phyloP scores from a whole-genome alignment of 345 rosid species.

The Gynandropsis gynandra region DNA sequence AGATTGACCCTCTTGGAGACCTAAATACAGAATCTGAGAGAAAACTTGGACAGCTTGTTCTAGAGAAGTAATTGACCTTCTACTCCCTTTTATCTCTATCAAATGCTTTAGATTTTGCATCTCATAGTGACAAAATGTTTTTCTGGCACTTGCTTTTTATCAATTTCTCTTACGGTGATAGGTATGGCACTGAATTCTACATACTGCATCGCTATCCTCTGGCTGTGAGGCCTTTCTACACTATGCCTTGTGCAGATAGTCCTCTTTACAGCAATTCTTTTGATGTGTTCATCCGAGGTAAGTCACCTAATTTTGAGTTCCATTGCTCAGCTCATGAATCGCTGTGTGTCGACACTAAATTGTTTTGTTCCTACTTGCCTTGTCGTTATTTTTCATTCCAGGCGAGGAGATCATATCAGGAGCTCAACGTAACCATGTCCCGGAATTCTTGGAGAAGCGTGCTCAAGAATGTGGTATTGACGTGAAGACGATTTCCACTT shows the following conservation, averaged over 20 bases:
- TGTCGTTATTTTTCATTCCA: conserved; percentile 16
- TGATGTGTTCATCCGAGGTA: conserved; percentile 93
- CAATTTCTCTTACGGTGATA: conserved; percentile 20
- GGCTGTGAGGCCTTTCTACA: conserved; percentile 89
- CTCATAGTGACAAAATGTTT: background rate
- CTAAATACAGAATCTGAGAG: conserved; percentile 84
- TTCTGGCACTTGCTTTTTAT: background rate
- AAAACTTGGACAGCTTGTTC: conserved; percentile 80
- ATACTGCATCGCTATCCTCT: conserved; percentile 73
- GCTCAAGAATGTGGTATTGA: conserved; percentile 68
- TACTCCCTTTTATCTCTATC: background rate
- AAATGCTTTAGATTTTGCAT: background rate
- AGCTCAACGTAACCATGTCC: conserved; percentile 85
- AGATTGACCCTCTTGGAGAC: conserved; percentile 85
- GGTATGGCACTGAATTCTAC: conserved; percentile 86
- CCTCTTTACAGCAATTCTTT: conserved; percentile 75
- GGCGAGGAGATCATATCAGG: conserved; percentile 98
- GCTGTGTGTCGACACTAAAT: background rate
- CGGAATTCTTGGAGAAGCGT: conserved; percentile 62
- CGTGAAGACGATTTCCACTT: conserved; percentile 62
- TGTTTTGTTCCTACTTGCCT: background rate
- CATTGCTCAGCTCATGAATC: background rate
- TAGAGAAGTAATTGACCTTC: conserved; percentile 48
- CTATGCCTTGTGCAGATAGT: conserved; percentile 82
- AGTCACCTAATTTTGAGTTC: conserved; percentile 1